Conservation (phyloP, 108 stramenopile genomes). For the Skeletonema tropicum region DNA sequence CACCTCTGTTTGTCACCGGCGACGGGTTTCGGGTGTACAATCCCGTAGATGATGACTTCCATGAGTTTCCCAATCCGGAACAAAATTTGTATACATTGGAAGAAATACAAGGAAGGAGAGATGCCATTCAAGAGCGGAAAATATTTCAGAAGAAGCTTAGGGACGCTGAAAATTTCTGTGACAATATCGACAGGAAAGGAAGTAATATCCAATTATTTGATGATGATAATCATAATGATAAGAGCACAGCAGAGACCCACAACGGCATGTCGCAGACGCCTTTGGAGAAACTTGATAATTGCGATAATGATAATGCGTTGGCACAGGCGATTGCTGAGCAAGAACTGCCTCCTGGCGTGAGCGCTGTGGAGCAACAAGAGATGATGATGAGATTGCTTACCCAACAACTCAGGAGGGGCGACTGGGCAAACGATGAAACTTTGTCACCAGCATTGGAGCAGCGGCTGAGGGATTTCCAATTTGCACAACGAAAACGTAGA, state of each 20-base stretch:
- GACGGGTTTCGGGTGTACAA: neutral
- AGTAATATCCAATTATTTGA: neutral
- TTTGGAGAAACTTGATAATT: neutral
- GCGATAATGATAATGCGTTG: constrained; percentile 32
- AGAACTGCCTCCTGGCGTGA: constrained; percentile 43
- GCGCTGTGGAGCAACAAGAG: constrained; percentile 44
- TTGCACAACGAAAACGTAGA: constrained; percentile 84
- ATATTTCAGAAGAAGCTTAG: neutral
- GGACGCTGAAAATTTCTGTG: neutral
- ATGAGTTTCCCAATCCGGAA: neutral
- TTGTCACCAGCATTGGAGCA: constrained; percentile 53
- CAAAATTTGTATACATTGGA: neutral
- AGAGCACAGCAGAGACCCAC: neutral
- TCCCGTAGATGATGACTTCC: neutral
- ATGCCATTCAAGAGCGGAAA: neutral
- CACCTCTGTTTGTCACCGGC: neutral
- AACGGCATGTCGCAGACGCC: neutral
- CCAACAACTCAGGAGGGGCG: constrained; percentile 41
- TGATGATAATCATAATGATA: neutral
- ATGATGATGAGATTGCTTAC: constrained; percentile 52
- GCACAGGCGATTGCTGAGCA: constrained; percentile 48
- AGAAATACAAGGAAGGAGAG: neutral
- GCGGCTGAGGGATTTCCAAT: constrained; percentile 80
- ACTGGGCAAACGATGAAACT: constrained; percentile 25
- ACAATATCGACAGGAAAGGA: neutral